These are phyloP conservation scores for Blastobotrys niveus DNA, from an alignment of 1,139 yeast genomes.

Conservation along the genomic window DNA sequence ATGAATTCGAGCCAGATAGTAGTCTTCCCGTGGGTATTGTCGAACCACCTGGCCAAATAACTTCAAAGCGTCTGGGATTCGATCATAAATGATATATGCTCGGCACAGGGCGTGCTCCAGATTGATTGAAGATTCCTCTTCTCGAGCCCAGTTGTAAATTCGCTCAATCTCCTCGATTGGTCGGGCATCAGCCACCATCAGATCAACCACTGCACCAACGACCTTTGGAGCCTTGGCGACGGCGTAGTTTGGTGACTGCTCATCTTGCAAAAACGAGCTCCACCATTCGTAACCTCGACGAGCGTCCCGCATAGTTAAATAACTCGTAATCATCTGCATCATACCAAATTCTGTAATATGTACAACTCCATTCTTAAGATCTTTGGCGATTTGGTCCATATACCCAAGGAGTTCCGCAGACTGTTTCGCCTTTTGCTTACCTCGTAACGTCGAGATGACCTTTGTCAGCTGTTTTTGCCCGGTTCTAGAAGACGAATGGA, in stretches of 20 bases:
- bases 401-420: constrained; percentile 35
- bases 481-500: constrained; percentile 26
- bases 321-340: constrained; percentile 53
- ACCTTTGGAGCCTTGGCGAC: constrained; percentile 45
- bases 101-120: constrained; percentile 56
- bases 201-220: constrained; percentile 66
- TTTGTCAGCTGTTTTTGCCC: constrained; percentile 14
- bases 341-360: constrained; percentile 47
- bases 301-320: constrained; percentile 47
- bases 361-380: constrained; percentile 42
- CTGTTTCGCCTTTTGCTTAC: constrained; percentile 15
- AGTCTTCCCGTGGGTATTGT: constrained; percentile 33
- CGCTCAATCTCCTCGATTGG: constrained; percentile 52
- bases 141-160: constrained; percentile 40
- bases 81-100: constrained; percentile 50
- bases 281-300: constrained; percentile 51
- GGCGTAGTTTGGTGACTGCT: constrained; percentile 24
- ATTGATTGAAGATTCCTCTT: constrained; percentile 33
- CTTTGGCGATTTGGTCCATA: constrained; percentile 31
- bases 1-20: constrained; percentile 60
- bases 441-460: constrained; percentile 21
- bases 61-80: constrained; percentile 46
- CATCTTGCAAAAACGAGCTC: constrained; percentile 35
- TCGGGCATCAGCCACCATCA: constrained; percentile 56
- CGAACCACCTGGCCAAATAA: constrained; percentile 43